These are phyloP conservation scores for Ophiostoma sp. DNA, from an alignment of 2,329 filamentous ascomycete species.

Conservation along the genomic window DNA sequence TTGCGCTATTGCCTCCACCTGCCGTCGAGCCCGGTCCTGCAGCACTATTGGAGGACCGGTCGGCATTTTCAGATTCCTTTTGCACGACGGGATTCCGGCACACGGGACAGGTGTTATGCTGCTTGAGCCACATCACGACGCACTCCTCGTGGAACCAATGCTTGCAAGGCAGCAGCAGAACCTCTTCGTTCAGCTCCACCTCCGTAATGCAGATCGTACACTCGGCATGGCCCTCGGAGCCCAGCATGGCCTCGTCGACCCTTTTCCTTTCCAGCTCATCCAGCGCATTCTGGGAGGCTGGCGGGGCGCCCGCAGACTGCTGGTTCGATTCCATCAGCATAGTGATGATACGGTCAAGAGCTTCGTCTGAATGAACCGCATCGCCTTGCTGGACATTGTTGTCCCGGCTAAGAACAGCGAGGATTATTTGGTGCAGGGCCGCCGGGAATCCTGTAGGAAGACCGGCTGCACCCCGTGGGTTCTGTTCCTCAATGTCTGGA, in stretches of 20 bases:
- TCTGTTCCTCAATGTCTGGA: conserved; percentile 29
- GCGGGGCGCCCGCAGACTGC: conserved; percentile 70
- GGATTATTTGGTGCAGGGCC: conserved; percentile 41
- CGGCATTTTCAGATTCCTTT: conserved; percentile 17
- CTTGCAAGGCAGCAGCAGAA: conserved; percentile 73
- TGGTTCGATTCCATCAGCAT: conserved; percentile 81
- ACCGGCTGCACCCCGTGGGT: conserved; percentile 29
- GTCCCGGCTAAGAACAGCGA: background rate
- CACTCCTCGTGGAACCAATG: conserved; percentile 92
- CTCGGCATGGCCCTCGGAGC: conserved; percentile 62
- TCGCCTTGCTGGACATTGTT: conserved; percentile 57
- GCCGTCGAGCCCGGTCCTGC: background rate
- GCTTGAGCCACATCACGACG: conserved; percentile 74
- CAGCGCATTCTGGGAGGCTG: conserved; percentile 72
- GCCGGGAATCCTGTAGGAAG: conserved; percentile 24
- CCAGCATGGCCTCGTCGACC: conserved; percentile 64
- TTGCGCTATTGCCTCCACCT: background rate
- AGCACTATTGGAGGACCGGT: background rate
- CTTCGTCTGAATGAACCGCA: conserved; percentile 85
- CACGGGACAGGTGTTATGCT: conserved; percentile 89
- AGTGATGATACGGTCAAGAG: conserved; percentile 80
- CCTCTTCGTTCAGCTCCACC: conserved; percentile 65
- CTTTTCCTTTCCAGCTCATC: conserved; percentile 64
- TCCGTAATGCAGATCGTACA: conserved; percentile 95
- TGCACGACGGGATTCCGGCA: conserved; percentile 58